Percentiles rank a stretch among this genome's conserved stretches.
Conservation (phyloP, 495 filamentous ascomycete genomes). For the Penicillium subrubescens region DNA sequence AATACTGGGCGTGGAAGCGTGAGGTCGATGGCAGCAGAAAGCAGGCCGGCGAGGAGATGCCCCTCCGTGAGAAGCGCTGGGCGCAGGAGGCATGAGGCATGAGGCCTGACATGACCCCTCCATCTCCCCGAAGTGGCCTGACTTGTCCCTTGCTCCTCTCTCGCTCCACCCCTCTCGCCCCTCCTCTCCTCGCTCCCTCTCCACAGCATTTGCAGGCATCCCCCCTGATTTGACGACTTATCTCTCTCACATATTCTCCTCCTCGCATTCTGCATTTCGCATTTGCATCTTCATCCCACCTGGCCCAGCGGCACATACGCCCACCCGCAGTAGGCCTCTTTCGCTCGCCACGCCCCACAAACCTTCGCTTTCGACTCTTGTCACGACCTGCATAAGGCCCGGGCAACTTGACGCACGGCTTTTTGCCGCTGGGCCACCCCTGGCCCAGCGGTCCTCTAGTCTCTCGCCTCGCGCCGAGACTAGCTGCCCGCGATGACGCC, state of each 20-base stretch:
- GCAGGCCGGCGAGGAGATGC: slow-evolving; percentile 58
- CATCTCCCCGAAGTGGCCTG: background rate
- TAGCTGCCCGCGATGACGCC: background rate
- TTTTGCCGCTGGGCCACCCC: slow-evolving; percentile 21
- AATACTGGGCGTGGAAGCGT: slow-evolving; percentile 95
- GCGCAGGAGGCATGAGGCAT: slow-evolving; percentile 51
- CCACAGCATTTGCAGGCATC: background rate
- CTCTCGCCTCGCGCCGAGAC: background rate
- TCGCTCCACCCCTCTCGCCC: background rate
- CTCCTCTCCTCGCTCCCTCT: background rate
- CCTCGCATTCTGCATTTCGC: slow-evolving; percentile 3
- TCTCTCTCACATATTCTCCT: background rate
- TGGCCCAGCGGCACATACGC: slow-evolving; percentile 9
- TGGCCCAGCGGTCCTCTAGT: background rate
- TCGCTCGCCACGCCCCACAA: background rate
- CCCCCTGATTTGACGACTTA: background rate
- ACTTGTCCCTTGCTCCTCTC: background rate
- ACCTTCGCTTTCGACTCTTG: background rate
- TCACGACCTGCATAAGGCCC: background rate
- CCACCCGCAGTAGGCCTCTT: background rate
- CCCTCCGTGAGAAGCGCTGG: slow-evolving; percentile 83
- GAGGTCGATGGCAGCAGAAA: slow-evolving; percentile 65
- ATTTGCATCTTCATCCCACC: slow-evolving; percentile 6
- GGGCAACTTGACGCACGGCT: slow-evolving; percentile 9
- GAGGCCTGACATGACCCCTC: background rate